Base-by-base conservation (phyloP, 257 asterid species). In the Knoxia roxburghii region DNA sequence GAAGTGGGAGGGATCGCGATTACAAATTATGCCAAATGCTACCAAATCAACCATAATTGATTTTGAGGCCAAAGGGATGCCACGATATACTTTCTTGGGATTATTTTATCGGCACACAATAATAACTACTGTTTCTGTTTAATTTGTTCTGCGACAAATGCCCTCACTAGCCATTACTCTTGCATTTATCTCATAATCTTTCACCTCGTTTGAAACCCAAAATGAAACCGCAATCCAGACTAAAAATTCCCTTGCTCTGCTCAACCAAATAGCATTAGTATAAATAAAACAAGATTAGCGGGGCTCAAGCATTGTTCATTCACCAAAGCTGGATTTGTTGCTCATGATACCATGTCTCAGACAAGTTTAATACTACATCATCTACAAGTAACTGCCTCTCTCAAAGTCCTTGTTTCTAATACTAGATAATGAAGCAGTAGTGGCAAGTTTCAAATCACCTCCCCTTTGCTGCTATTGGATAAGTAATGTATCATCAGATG, bases 1-100 rank as follows among this genome's bases (percentile, higher is more conserved):
- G 24, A 32, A 32, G 26, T 15, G 51, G n/a, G 1, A 46, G 9
- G 4, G 41, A 3, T 37, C 4, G 6, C 9, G 20, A 6, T 56
- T 55, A 14, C 0, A 55, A 10, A 50, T 46, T 14, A 52, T 52
- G 32, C 2, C 58, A 52, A 21, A 51, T 14, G 29, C 27, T 1
- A 51, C n/a, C 18, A 58, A 58, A 48, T 64, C 45, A 64, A 29
- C n/a, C 56, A 48, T 43, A 33, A 48, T 65, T 35, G 32, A 64
- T 18, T n/a, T 50, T 60, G 68, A 60, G 74, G 74, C 15, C 32
- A 15, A 30, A 59, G 26, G 18, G 41, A 65, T 48, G 69, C 69
- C 69, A 65, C 68, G 68, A 43, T 18, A 43, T 6, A 60, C 65
- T 20, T 35, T 6, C n/a, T n/a, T n/a, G n/a, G n/a, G n/a, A n/a